Percentiles rank a stretch among this genome's conserved stretches.
phyloP scores from a whole-genome alignment of 1,284 basidiomycete species.

The Cryptococcus sp. region DNA sequence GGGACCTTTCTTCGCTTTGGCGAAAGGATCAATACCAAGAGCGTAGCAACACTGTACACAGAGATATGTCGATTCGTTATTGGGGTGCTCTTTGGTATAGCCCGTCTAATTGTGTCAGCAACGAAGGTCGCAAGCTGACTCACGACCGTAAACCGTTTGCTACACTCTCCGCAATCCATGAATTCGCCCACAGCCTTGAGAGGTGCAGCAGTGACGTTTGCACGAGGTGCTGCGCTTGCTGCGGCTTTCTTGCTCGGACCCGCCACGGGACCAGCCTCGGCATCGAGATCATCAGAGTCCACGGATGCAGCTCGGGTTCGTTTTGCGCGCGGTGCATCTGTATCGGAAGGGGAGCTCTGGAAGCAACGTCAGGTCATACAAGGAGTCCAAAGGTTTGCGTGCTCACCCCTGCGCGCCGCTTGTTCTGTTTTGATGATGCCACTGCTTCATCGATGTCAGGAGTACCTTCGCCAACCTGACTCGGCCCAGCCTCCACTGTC shows the following conservation, averaged over 20 bases:
- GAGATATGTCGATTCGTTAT: conserved; percentile 67
- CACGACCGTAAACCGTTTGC: conserved; percentile 85
- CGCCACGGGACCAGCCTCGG: conserved; percentile 13
- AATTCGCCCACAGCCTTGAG: conserved; percentile 76
- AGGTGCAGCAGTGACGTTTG: conserved; percentile 43
- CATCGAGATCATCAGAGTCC: conserved; percentile 71
- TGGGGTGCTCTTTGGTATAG: conserved; percentile 70
- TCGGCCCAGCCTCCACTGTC: conserved; percentile 39
- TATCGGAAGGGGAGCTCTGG: conserved; percentile 19
- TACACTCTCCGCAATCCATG: conserved; percentile 77
- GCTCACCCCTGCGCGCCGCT: conserved; percentile 21
- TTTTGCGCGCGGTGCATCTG: conserved; percentile 49
- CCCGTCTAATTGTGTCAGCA: conserved; percentile 60
- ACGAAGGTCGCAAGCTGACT: conserved; percentile 43
- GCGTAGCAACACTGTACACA: conserved; percentile 78
- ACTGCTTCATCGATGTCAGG: conserved; percentile 19
- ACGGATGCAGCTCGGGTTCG: conserved; percentile 35
- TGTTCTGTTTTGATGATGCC: conserved; percentile 20
- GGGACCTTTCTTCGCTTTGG: conserved; percentile 62
- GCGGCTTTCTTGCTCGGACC: conserved; percentile 19
- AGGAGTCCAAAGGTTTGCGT: conserved; percentile 3
- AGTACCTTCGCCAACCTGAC: conserved; percentile 32
- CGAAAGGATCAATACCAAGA: conserved; percentile 73
- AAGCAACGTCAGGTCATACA: not conserved
- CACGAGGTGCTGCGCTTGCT: not conserved